Evolutionary conservation across 2,329 filamentous ascomycete genomes (phyloP), one percentile per base, ranked within the genome.

Genomic region (Colletotrichum truncatum): DNA sequence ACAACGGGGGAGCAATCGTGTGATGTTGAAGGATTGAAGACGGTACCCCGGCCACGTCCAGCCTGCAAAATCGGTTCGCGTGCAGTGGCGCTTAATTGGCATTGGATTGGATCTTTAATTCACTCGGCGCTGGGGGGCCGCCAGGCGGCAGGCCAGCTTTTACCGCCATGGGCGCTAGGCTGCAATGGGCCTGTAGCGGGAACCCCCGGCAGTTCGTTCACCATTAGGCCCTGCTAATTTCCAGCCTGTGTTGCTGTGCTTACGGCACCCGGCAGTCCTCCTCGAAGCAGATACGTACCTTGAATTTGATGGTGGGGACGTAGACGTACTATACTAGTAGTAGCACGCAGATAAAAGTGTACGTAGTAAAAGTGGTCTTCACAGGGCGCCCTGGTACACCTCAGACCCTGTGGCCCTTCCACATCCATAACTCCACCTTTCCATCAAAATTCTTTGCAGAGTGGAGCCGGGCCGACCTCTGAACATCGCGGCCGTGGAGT

Each of bases 21-120:
- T 59, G 67, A 65, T 56, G 67, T 67, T 68, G 67, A 67, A 68
- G 65, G 67, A 67, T 68, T 67, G 60, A 62, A 67, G 67, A 67
- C 41, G 54, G 55, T 32, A 59, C 63, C 66, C 56, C 52, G 38
- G 49, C 59, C 62, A 62, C 58, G 57, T 62, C 36, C 57, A 66
- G 57, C 39, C 63, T 67, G 51, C 66, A 39, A 68, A 67, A 64
- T 64, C 63, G 49, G 63, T 68, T 67, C 53, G 66, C 63, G 66
- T 68, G 39, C 59, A 57, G 51, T 63, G 65, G 65, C 65, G 65
- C 65, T 53, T 63, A 61, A 57, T 64, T 51, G 60, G 52, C 43
- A 52, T 34, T 38, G 48, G 32, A 63, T 49, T 66, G 39, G 64
- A 66, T 52, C 43, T 63, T 38, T 48, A 58, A 49, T 66, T 38